Evolutionary conservation across 345 rosid genomes (phyloP).

Genomic region (Pistacia integerrima): DNA sequence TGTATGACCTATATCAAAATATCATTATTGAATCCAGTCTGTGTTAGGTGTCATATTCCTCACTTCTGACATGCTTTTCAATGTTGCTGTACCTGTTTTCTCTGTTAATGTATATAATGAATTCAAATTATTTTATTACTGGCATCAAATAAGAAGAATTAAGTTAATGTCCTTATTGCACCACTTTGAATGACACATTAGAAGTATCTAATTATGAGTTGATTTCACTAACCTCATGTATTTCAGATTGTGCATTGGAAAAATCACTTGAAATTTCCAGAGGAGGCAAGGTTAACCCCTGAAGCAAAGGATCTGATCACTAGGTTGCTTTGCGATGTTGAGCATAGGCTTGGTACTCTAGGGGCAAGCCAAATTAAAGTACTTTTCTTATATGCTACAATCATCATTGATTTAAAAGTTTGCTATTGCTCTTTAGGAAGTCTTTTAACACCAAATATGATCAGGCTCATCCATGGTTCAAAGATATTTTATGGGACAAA

Average conservation of each 20-base stretch:
- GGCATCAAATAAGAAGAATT: not conserved
- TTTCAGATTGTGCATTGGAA: constrained; percentile 86
- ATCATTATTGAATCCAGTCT: constrained; percentile 7
- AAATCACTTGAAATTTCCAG: constrained; percentile 78
- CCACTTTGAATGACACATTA: not conserved
- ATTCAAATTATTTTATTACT: constrained; percentile 8
- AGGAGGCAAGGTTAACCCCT: constrained; percentile 79
- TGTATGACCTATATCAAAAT: not conserved
- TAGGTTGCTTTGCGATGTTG: constrained; percentile 83
- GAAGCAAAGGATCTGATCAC: constrained; percentile 80
- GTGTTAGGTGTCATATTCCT: not conserved
- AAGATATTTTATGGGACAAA: constrained; percentile 72
- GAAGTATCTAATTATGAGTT: not conserved
- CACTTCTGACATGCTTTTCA: not conserved
- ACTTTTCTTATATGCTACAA: constrained; percentile 17
- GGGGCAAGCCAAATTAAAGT: constrained; percentile 79
- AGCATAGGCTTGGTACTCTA: constrained; percentile 77
- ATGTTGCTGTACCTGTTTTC: not conserved
- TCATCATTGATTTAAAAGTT: constrained; percentile 14
- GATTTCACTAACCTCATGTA: constrained; percentile 14
- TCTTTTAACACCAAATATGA: constrained; percentile 17
- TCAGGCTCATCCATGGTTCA: constrained; percentile 97
- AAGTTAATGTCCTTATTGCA: not conserved
- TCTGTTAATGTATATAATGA: not conserved
- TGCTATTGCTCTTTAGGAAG: constrained; percentile 13